Evolutionary conservation across 2,329 filamentous ascomycete genomes (phyloP).

Genomic region (Colletotrichum lini): DNA sequence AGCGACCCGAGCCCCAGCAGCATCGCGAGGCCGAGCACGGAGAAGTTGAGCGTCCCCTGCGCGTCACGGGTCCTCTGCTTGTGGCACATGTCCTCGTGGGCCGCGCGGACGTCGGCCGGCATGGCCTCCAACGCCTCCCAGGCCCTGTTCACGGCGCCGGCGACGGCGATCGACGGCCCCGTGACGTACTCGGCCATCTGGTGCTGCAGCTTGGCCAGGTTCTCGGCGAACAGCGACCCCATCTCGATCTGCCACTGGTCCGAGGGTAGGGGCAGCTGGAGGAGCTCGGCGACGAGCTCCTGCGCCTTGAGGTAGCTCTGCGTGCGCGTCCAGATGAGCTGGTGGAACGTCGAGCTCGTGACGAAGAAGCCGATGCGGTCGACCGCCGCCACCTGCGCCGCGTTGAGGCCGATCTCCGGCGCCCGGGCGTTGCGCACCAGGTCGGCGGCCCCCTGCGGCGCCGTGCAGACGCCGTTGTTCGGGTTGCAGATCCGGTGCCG

Average conservation of each 20-base stretch:
- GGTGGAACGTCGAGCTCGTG: constrained; percentile 4
- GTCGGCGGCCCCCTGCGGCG: not conserved
- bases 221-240: constrained; percentile 13
- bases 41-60: constrained; percentile 33
- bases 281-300: constrained; percentile 17
- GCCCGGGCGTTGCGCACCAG: not conserved
- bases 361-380: not conserved
- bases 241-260: constrained; percentile 35
- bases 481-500: constrained; percentile 31
- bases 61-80: constrained; percentile 5
- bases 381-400: not conserved
- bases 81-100: constrained; percentile 16
- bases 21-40: constrained; percentile 9
- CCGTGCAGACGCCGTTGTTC: constrained; percentile 15
- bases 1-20: not conserved
- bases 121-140: not conserved
- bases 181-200: constrained; percentile 5
- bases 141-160: not conserved
- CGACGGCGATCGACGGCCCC: not conserved
- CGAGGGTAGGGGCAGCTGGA: constrained; percentile 9
- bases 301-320: constrained; percentile 18
- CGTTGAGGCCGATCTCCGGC: not conserved
- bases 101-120: not conserved
- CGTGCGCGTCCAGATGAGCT: constrained; percentile 20
- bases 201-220: constrained; percentile 4